Evolutionary conservation across 208 protist species (phyloP).

Genomic region (Trypanosomatidae sp.): DNA sequence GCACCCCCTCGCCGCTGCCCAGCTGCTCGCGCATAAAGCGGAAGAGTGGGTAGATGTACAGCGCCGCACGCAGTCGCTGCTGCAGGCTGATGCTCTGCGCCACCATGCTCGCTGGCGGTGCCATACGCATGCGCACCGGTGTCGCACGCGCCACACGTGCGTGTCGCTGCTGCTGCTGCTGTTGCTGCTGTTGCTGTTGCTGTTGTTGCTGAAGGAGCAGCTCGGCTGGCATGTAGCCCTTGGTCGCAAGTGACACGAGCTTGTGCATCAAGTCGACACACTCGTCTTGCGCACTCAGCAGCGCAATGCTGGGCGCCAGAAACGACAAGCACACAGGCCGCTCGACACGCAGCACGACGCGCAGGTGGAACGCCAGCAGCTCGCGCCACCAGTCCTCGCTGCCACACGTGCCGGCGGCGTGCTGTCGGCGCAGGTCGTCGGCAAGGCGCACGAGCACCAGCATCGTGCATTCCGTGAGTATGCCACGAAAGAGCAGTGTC

Average conservation of each 20-base stretch:
- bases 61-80: constrained; percentile 39
- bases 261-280: constrained; percentile 55
- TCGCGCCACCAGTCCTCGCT: constrained; percentile 70
- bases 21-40: constrained; percentile 24
- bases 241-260: constrained; percentile 47
- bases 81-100: constrained; percentile 29
- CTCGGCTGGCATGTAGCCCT: constrained; percentile 39
- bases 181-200: constrained; percentile 3
- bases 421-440: constrained; percentile 40
- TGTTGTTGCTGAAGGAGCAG: too few relatives aligned
- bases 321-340: constrained; percentile 43
- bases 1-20: constrained; percentile 26
- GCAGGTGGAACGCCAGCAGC: constrained; percentile 39
- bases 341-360: constrained; percentile 20
- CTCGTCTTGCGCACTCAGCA: constrained; percentile 43
- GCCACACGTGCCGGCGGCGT: constrained; percentile 39
- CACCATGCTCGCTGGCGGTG: constrained; percentile 14
- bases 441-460: constrained; percentile 40
- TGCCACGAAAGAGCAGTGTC: constrained; percentile 25
- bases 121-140: constrained; percentile 40
- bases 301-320: constrained; percentile 47
- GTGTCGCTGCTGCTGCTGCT: background rate
- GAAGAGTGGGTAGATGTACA: constrained; percentile 49
- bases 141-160: background rate
- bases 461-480: constrained; percentile 32